Base-by-base conservation (phyloP, 768 basidiomycete species). In the Gloeostereum incarnatum region DNA sequence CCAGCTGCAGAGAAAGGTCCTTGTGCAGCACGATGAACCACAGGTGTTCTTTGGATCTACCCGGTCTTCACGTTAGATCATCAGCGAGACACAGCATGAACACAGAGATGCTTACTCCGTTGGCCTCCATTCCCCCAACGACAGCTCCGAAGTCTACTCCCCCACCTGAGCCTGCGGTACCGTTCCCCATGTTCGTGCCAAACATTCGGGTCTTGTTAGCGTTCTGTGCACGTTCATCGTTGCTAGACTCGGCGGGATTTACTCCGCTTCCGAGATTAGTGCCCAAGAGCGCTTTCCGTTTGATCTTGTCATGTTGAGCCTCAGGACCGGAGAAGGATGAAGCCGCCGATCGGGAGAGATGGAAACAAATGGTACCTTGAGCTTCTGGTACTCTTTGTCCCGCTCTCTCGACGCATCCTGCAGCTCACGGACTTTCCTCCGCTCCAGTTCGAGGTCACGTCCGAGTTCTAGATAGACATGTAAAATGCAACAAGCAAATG, bases 361-460 rank as follows among this genome's bases (percentile, higher is more conserved):
- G 29, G 14, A 19, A 16, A 29, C 8, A 25, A 29, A 32, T 31
- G 21, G 21, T 20, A 75, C 88, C 69, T 90, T 91, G 27, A 91
- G 71, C 52, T 86, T 89, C 40, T 84, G 82, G 50, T 90, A 91
- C 50, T 90, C 89, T 50, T 82, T 88, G 44, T 90, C 88, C 48
- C 78, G 69, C 49, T 89, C 86, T 48, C 77, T 71, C 2, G 80
- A 67, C 1, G 72, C 60, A 25, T 91, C 86, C 49, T 87, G 83
- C 19, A 86, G 54, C 17, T 88, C 85, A 5, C 77, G 68, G 22
- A 73, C 68, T 51, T 79, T 88, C 16, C 84, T 69, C 21, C 82
- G 71, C 56, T 91, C 88, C 19, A 82, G 45, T 47, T 89, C 88
- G 25, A 91, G 64, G 46, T 91, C 89, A 17, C 81, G 75, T 54